These are phyloP conservation scores for Rhodotorula diobovata DNA, from an alignment of 768 basidiomycete genomes.

Conservation along the genomic window DNA sequence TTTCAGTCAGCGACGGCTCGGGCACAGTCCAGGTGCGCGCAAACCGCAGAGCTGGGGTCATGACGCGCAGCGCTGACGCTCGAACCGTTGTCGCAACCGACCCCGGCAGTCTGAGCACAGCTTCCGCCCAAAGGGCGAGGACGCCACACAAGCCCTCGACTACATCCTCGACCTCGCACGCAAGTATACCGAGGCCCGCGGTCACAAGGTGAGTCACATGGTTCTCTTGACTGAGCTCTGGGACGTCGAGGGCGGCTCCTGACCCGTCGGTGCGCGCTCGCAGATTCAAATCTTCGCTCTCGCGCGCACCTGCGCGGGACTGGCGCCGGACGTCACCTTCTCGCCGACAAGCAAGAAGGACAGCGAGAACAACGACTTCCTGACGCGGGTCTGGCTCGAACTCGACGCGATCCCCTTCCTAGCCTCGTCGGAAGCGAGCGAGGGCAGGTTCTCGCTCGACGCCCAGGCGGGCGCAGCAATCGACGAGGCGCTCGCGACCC, in stretches of 20 bases:
- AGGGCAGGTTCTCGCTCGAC: conserved; percentile 19
- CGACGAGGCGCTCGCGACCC: conserved; percentile 12
- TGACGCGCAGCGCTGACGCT: no score
- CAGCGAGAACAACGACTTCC: not conserved
- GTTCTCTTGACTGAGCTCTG: no score
- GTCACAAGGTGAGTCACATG: conserved; percentile 8
- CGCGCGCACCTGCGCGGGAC: not conserved
- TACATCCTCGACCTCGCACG: conserved; percentile 8
- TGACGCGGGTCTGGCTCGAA: conserved; percentile 25
- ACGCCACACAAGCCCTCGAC: not conserved
- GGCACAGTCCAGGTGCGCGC: not conserved
- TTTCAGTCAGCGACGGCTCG: conserved; percentile 5
- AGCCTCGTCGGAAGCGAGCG: not conserved
- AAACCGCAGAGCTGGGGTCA: no score
- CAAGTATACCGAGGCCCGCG: conserved; percentile 1
- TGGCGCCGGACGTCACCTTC: conserved; percentile 5
- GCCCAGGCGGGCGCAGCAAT: conserved; percentile 16
- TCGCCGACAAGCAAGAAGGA: not conserved
- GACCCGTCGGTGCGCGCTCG: fast-evolving
- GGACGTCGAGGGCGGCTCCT: not conserved
- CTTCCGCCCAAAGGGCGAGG: not conserved
- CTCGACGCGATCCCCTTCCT: conserved; percentile 33
- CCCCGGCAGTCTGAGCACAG: conserved; percentile 5
- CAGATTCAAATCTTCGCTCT: conserved; percentile 18
- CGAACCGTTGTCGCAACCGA: no score